Evolutionary conservation across 2,329 filamentous ascomycete species (phyloP), one percentile per base, ranked within the genome.

Genomic region (Catunica adiposa): DNA sequence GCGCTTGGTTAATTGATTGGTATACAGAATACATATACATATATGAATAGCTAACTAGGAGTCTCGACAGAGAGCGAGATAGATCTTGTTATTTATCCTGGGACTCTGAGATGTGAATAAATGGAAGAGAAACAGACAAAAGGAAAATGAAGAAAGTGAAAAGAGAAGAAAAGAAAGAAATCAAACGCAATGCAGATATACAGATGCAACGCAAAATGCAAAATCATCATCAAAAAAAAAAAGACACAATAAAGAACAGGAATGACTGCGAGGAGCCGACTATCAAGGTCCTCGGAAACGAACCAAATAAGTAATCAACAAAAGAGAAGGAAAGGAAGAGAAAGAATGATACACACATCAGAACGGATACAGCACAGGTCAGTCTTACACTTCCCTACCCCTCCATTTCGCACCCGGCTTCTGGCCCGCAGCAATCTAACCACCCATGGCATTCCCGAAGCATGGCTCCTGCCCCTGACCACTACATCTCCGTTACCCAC

Each of bases 251-350:
- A 8, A 17, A 8, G 15, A 22, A 7, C 37, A n/a, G 37, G 37
- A 1, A 11, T n/a, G n/a, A 14, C n/a, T n/a, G 5, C 11, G 37
- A 3, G 11, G 37, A 38, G 37, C 37, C 37, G 5, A n/a, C 37
- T n/a, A n/a, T 17, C 40, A n/a, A n/a, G 20, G 3, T 22, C 26
- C 22, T 25, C 44, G 2, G 8, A 48, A 48, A 25, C 17, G 22
- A 48, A 20, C 6, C 17, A 3, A 48, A 48, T 2, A 25, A 22
- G 8, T 48, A 23, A 23, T 2, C 20, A 48, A 23, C 9, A 29
- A 20, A 50, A 51, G 34, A 50, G 26, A 52, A 31, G 26, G n/a
- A 56, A 53, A 46, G 11, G 47, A 40, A 53, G 38, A 51, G 9
- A 57, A 48, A 11, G 34, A 37, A 22, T 47, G 14, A 52, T 31